A percentile compares a stretch with the other conserved stretches of the same genome.
These are phyloP conservation scores for Podila epicladia DNA, from an alignment of 192 early-diverging fungal genomes.

Conservation along the genomic window DNA sequence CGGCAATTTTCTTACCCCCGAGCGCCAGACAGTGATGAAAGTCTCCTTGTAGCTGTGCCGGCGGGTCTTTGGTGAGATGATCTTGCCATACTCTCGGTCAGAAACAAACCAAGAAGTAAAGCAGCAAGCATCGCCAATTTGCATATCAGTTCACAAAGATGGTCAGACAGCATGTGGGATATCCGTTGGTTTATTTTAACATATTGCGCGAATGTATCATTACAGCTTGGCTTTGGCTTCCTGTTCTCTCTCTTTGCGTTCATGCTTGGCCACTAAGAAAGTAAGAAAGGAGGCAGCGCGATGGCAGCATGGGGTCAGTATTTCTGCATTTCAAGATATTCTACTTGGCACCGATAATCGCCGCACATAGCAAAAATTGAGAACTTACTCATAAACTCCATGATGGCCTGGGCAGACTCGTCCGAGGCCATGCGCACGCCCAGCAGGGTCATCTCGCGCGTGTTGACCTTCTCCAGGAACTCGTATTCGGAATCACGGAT, in stretches of 20 bases:
- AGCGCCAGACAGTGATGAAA: too few species aligned
- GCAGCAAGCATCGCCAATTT: too few species aligned
- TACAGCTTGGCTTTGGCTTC: slow-evolving; percentile 21
- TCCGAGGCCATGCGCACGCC: slow-evolving; percentile 63
- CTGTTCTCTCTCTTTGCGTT: slow-evolving; percentile 11
- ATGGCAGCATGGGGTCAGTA: not conserved
- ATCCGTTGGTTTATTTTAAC: not conserved
- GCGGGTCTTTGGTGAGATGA: too few species aligned
- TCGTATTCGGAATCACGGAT: slow-evolving; percentile 56
- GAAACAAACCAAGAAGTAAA: too few species aligned
- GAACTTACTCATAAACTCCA: slow-evolving; percentile 54
- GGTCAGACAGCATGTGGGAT: too few species aligned
- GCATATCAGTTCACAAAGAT: too few species aligned
- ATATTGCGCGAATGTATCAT: not conserved
- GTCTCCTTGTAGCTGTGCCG: too few species aligned
- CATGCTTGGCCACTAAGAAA: slow-evolving; percentile 15
- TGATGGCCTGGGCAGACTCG: slow-evolving; percentile 60
- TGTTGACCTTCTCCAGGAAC: slow-evolving; percentile 61
- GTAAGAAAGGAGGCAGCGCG: too few species aligned
- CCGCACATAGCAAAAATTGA: not conserved
- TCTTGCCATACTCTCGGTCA: too few species aligned
- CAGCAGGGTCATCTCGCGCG: slow-evolving; percentile 66
- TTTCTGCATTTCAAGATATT: not conserved
- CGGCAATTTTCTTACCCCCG: too few species aligned
- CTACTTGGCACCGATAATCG: not conserved